Evolutionary conservation across 2,329 filamentous ascomycete species (phyloP), one percentile per base, ranked within the genome.

Genomic region (Aspergillus unguis): DNA sequence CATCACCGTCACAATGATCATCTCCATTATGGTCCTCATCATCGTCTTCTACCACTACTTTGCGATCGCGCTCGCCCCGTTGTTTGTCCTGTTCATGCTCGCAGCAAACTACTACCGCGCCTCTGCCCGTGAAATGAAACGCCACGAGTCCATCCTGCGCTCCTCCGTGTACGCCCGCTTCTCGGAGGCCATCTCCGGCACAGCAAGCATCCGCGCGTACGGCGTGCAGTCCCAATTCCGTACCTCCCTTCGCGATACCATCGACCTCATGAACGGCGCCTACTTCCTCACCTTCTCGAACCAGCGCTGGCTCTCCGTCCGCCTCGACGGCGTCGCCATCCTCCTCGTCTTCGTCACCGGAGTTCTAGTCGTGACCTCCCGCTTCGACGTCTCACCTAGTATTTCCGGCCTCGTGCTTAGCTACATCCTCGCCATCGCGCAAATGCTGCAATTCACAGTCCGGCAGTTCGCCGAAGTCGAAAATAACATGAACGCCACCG

Each of bases 1-100:
- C 63, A 76, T 96, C 62, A 96, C 90, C 1, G 74, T 95, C 61
- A 86, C 83, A 36, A 90, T 87, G 81, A 91, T 96, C 59, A 76
- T 86, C 2, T 85, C 88, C 4, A 88, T 96, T 33, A 95, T 96
- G 67, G 84, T 85, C 38, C 80, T 97, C 59, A 95, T 96, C 74
- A 94, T 97, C 63, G 86, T 89, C n/a, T 96, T 88, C 75, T 97
- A 95, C 75, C 85, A 94, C 74, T 96, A 90, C 72, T 96, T 95
- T 63, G 83, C 81, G 29, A 81, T 88, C 52, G 85, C 85, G 1
- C 73, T 89, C 1, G 83, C 78, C 0, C 85, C 85, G 0, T 78
- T 97, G 1, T 83, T 89, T 57, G 54, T 90, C 38, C 67, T 95
- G 43, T 96, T 96, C 76, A 64, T 95, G 37, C 82, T 95, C 51